These are phyloP conservation scores for Saturnispora saitoi DNA, from an alignment of 805 yeast genomes.

Conservation along the genomic window DNA sequence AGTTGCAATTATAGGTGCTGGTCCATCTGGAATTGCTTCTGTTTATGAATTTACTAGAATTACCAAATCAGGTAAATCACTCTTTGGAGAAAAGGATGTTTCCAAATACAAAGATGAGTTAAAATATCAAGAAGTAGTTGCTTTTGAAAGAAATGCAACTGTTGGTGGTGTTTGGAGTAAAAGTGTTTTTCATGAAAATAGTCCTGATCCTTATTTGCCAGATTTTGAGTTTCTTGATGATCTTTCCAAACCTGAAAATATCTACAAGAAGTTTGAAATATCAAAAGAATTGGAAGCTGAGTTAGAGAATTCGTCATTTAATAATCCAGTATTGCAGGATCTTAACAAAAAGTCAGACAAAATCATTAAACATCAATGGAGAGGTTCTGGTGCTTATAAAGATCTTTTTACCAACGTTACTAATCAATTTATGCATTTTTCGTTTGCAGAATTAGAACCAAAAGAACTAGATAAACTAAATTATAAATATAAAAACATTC, in stretches of 20 bases:
- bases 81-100: constrained; percentile 13
- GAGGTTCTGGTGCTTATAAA: constrained; percentile 30
- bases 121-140: constrained; percentile 29
- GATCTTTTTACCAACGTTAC: constrained; percentile 38
- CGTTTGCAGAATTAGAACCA: constrained; percentile 23
- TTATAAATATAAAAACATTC: constrained; percentile 10
- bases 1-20: constrained; percentile 36
- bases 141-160: constrained; percentile 32
- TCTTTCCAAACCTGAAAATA: constrained; percentile 6
- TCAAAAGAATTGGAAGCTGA: constrained; percentile 10
- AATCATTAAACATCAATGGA: constrained; percentile 28
- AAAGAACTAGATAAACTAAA: constrained; percentile 9
- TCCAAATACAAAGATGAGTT: constrained; percentile 10
- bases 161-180: constrained; percentile 38
- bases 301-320: constrained; percentile 25
- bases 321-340: constrained; percentile 24
- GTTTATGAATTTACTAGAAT: constrained; percentile 28
- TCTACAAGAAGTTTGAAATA: constrained; percentile 10
- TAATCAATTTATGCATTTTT: constrained; percentile 31
- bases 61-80: constrained; percentile 23
- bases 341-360: neutral
- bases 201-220: constrained; percentile 20
- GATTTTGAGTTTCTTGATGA: constrained; percentile 7
- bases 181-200: constrained; percentile 10
- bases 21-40: constrained; percentile 35